Evolutionary conservation across 768 basidiomycete species (phyloP), one percentile per base, ranked within the genome.

Genomic region (Suillus discolor): DNA sequence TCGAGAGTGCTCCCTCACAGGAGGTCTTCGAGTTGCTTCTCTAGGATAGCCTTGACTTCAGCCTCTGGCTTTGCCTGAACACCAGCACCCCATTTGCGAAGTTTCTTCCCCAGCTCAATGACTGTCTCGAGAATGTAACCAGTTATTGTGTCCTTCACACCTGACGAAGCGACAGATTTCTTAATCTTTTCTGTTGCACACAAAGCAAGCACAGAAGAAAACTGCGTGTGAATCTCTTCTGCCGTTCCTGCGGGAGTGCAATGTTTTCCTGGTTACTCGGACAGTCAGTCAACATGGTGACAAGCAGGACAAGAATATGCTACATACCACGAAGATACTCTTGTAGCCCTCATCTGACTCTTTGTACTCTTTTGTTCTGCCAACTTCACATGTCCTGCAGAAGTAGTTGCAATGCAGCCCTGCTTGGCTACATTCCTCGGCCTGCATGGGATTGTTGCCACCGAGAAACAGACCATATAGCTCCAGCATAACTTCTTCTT

Each of bases 361-460:
- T 61, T 77, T 78, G 25, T 71, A 64, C 0, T 12, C 70, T 11
- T 66, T 39, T 0, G 69, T 74, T 3, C 79, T 73, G 2, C 79
- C 74, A 7, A 72, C 74, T 28, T 76, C 68, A 55, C 79, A 81
- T 6, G 66, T 73, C 3, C 68, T 69, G 42, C 79, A 81, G 4
- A 78, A 71, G 53, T 70, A 70, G n/a, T 80, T 81, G n/a, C 73
- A 71, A 8, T 60, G 70, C 3, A 78, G 39, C 0, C 79, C 76
- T 20, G 66, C 70, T 13, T 79, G 78, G 28, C 73, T 76, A 51
- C 74, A 79, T 15, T 73, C 70, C 45, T 80, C 76, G 0, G 77
- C 72, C 42, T 80, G 79, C 80, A 79, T 78, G 0, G 75, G 80
- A 44, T 80, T 81, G 65, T 81, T 73, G 7, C 74, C 69, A 0